Percentiles rank a stretch among this genome's conserved stretches.
Evolutionary conservation across 2,329 filamentous ascomycete genomes (phyloP).

Genomic region (Raffaelea albimanens): DNA sequence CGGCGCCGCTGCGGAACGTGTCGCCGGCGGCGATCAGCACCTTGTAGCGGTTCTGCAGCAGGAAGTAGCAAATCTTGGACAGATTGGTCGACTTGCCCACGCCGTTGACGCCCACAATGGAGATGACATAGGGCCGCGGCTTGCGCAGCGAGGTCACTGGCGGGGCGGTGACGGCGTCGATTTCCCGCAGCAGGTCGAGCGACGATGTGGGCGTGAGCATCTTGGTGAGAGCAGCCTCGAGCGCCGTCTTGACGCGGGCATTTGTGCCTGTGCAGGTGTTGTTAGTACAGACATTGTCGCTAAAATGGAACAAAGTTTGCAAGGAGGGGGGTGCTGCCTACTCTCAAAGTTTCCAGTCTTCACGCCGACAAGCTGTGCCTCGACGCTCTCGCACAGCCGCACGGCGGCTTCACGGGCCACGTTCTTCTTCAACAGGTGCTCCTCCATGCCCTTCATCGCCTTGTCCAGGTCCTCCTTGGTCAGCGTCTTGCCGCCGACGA

Average conservation of each 20-base stretch:
- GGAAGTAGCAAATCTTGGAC: constrained; percentile 95
- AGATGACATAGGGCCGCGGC: constrained; percentile 86
- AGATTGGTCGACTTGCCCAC: constrained; percentile 97
- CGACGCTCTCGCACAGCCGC: constrained; percentile 82
- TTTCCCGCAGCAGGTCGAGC: constrained; percentile 87
- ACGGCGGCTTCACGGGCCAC: constrained; percentile 90
- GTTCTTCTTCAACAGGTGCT: constrained; percentile 90
- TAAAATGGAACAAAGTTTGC: too few relatives aligned
- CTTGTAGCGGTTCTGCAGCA: constrained; percentile 93
- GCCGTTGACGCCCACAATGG: constrained; percentile 95
- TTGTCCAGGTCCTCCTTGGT: constrained; percentile 85
- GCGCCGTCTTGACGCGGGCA: constrained; percentile 71
- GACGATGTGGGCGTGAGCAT: constrained; percentile 95
- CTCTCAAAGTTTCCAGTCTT: constrained; percentile 90
- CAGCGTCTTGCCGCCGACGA: constrained; percentile 87
- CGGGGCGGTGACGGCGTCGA: constrained; percentile 66
- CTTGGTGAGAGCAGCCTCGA: constrained; percentile 86
- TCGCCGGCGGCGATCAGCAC: constrained; percentile 91
- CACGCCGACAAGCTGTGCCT: constrained; percentile 78
- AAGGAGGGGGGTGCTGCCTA: too few relatives aligned
- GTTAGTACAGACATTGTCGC: constrained; percentile 13
- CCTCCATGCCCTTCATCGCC: constrained; percentile 91
- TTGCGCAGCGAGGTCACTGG: constrained; percentile 52
- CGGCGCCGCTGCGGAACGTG: constrained; percentile 93
- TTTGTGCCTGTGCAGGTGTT: constrained; percentile 50